phyloP scores from a whole-genome alignment of 2,329 filamentous ascomycete genomes.

The Aspergillus alliaceus region DNA sequence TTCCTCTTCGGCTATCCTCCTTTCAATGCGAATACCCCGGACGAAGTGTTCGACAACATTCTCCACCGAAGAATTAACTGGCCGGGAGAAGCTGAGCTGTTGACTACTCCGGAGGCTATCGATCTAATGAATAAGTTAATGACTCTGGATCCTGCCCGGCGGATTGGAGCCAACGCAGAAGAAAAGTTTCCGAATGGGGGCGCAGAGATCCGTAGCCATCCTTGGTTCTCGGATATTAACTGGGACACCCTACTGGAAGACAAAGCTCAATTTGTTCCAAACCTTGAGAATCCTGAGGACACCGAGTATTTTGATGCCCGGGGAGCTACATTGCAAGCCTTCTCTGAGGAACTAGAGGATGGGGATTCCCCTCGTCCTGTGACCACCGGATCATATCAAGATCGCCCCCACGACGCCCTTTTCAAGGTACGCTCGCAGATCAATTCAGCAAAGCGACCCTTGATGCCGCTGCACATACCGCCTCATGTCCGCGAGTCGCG shows the following conservation, averaged over 20 bases:
- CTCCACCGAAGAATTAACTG: slow-evolving; percentile 85
- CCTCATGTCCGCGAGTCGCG: slow-evolving; percentile 92
- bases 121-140: slow-evolving; percentile 92
- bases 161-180: slow-evolving; percentile 80
- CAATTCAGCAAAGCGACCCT: slow-evolving; percentile 80
- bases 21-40: slow-evolving; percentile 86
- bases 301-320: slow-evolving; percentile 96
- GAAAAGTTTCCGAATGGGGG: slow-evolving; percentile 83
- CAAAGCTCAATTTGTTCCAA: slow-evolving; percentile 92
- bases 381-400: slow-evolving; percentile 74
- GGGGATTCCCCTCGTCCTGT: slow-evolving; percentile 70
- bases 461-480: slow-evolving; percentile 95
- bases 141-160: slow-evolving; percentile 76
- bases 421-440: slow-evolving; percentile 86
- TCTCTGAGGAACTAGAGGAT: slow-evolving; percentile 92
- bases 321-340: slow-evolving; percentile 87
- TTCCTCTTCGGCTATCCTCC: slow-evolving; percentile 91
- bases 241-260: slow-evolving; percentile 94
- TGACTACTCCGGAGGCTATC: slow-evolving; percentile 83
- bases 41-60: slow-evolving; percentile 96
- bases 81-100: slow-evolving; percentile 78
- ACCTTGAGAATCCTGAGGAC: slow-evolving; percentile 89
- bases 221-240: slow-evolving; percentile 83
- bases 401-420: slow-evolving; percentile 90
- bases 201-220: slow-evolving; percentile 83